Base-by-base conservation (phyloP, 495 filamentous ascomycete species). In the Xylaria telfairii region DNA sequence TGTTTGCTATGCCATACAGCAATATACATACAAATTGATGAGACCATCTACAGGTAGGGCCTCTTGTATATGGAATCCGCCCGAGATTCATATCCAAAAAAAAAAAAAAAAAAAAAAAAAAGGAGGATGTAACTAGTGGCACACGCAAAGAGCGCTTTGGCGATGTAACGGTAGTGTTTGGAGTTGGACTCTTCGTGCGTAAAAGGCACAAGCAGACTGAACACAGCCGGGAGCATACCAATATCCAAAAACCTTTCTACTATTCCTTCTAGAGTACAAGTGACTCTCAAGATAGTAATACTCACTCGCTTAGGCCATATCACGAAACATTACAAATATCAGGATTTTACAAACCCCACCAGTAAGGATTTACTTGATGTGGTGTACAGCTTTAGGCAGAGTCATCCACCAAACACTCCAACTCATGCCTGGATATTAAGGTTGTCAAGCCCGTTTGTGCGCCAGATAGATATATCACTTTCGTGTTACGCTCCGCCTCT, bases 401-500 rank as follows among this genome's bases (percentile, higher is more conserved):
- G 17, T n/a, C 17, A 2, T 4, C 7, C 15, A 3, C 4, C 26
- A 17, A 8, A n/a, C n/a, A 7, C 28, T 10, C 56, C 7, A 59
- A 34, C 12, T 37, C 54, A 57, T 57, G 24, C 26, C 51, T 4
- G 32, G 15, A 59, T 37, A 10, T 59, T 34, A 19, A 37, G 54
- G 32, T 34, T 59, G 30, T 39, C 56, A 39, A 59, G 37, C 32
- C 13, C 39, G 62, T 65, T 65, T 51, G 46, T 17, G 37, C 39
- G 3, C 41, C 26, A 51, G 9, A 49, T 44, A 30, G 12, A 59
- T 17, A 26, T 10, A 28, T 62, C 30, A 5, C 26, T 34, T 46
- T 54, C n/a, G 21, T 42, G 28, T 15, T 47, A 66, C 47, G 4
- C 41, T 34, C 54, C 3, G 46, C 64, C 8, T 41, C 46, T 17